Percentiles rank a stretch among this genome's conserved stretches.
Evolutionary conservation across 768 basidiomycete genomes (phyloP).

Genomic region (Arthromyces matolae): DNA sequence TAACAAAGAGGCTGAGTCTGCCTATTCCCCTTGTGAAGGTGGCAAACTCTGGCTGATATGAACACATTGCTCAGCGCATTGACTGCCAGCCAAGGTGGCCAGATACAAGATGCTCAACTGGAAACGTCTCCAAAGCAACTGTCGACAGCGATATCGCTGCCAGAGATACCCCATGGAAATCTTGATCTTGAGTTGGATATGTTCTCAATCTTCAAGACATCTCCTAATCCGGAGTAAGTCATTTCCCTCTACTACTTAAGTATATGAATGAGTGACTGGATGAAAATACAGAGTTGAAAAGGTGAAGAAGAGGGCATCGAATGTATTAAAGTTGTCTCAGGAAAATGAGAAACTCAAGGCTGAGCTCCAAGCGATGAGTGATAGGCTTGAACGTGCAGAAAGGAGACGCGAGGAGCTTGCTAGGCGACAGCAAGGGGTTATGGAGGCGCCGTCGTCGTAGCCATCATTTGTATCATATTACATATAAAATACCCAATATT

Average conservation of each 20-base stretch:
- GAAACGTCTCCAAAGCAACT: neutral
- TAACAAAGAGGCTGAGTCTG: slow-evolving; percentile 32
- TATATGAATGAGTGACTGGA: slow-evolving; percentile 16
- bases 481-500: too few relatives aligned
- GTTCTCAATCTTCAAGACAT: slow-evolving; percentile 39
- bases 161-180: slow-evolving; percentile 50
- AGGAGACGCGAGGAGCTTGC: slow-evolving; percentile 49
- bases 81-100: too few relatives aligned
- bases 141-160: slow-evolving; percentile 21
- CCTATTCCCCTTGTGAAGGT: slow-evolving; percentile 18
- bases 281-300: slow-evolving; percentile 37
- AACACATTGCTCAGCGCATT: slow-evolving; percentile 21
- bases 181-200: slow-evolving; percentile 43
- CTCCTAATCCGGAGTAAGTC: slow-evolving; percentile 46
- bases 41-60: slow-evolving; percentile 28
- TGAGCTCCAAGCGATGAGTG: slow-evolving; percentile 71
- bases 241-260: slow-evolving; percentile 14
- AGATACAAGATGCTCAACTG: neutral
- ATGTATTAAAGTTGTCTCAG: slow-evolving; percentile 70
- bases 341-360: slow-evolving; percentile 79
- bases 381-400: slow-evolving; percentile 72
- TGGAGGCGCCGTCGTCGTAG: slow-evolving; percentile 16
- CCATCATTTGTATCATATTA: too few relatives aligned
- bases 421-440: slow-evolving; percentile 24
- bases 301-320: slow-evolving; percentile 70